Conservation (phyloP, 2,329 filamentous ascomycete species). For the Basipetospora chlamydospora region DNA sequence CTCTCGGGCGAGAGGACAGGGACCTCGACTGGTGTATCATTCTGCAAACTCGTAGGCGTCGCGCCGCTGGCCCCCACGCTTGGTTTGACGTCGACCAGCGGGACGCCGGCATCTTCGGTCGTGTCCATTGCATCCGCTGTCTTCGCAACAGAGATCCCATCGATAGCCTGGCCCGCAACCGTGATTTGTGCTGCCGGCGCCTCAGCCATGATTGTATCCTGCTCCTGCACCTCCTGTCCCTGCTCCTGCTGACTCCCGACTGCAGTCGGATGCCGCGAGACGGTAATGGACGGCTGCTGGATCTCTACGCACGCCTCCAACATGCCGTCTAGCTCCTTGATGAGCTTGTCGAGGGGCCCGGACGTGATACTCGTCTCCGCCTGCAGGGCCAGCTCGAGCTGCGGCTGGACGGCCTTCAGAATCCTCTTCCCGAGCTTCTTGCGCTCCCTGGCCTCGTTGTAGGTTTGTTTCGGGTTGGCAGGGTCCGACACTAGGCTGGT, state of each 20-base stretch:
- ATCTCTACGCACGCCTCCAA: constrained; percentile 52
- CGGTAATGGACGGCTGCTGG: constrained; percentile 19
- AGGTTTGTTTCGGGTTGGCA: constrained; percentile 29
- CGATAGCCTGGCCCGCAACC: neutral
- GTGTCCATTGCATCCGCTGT: neutral
- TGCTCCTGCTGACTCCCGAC: neutral
- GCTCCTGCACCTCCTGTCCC: neutral
- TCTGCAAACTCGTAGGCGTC: no score
- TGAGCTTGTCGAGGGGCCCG: constrained; percentile 52
- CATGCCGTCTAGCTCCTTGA: constrained; percentile 60
- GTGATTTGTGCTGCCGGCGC: constrained; percentile 3
- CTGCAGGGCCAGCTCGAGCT: constrained; percentile 58
- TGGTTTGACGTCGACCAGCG: no score
- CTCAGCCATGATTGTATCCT: constrained; percentile 9
- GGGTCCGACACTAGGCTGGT: constrained; percentile 14
- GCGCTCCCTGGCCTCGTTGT: constrained; percentile 61
- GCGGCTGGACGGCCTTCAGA: constrained; percentile 65
- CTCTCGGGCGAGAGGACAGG: constrained; percentile 1
- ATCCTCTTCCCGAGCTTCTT: constrained; percentile 82
- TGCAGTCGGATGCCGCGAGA: neutral
- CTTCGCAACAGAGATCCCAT: no score
- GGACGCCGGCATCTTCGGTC: neutral
- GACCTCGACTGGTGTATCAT: neutral
- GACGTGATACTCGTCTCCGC: constrained; percentile 72
- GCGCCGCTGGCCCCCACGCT: no score